Conservation (phyloP, 805 yeast species). For the Teunomyces cretensis region DNA sequence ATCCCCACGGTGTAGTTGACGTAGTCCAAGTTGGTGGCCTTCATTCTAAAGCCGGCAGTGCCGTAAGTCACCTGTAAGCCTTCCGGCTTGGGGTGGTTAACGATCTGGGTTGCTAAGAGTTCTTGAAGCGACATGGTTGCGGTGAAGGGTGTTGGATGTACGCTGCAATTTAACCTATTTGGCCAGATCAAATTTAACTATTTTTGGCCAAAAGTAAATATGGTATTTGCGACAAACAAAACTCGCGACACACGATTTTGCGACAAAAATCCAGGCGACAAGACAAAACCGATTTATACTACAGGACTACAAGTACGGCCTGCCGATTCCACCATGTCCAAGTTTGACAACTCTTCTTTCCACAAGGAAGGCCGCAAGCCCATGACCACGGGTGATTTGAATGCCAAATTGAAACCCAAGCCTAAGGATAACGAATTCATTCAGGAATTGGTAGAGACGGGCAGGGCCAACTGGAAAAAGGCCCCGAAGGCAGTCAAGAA, state of each 20-base stretch:
- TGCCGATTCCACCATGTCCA: slow-evolving; percentile 5
- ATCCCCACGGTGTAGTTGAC: slow-evolving; percentile 77
- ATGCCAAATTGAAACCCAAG: slow-evolving; percentile 12
- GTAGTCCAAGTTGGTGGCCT: slow-evolving; percentile 67
- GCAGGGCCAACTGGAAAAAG: slow-evolving; percentile 43
- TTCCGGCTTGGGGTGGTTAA: slow-evolving; percentile 46
- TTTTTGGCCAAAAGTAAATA: not conserved
- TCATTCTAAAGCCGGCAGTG: slow-evolving; percentile 94
- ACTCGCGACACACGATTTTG: not conserved
- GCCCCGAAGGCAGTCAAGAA: slow-evolving; percentile 39
- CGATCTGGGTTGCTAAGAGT: not conserved
- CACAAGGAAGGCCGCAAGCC: slow-evolving; percentile 24
- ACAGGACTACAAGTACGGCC: too few relatives aligned
- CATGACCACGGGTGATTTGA: slow-evolving; percentile 4
- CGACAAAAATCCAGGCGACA: too few relatives aligned
- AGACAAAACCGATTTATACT: too few relatives aligned
- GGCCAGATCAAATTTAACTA: not conserved
- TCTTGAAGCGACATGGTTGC: slow-evolving; percentile 9
- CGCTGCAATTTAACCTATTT: not conserved
- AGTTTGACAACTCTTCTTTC: slow-evolving; percentile 30
- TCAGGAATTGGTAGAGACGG: slow-evolving; percentile 37
- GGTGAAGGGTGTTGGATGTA: not conserved
- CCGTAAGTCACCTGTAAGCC: slow-evolving; percentile 63
- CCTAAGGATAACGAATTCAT: slow-evolving; percentile 30
- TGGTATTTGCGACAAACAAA: not conserved